Evolutionary conservation across 2,329 filamentous ascomycete genomes (phyloP), one percentile per base, ranked within the genome.

Genomic region (Cephalotrichum gorgonifer): DNA sequence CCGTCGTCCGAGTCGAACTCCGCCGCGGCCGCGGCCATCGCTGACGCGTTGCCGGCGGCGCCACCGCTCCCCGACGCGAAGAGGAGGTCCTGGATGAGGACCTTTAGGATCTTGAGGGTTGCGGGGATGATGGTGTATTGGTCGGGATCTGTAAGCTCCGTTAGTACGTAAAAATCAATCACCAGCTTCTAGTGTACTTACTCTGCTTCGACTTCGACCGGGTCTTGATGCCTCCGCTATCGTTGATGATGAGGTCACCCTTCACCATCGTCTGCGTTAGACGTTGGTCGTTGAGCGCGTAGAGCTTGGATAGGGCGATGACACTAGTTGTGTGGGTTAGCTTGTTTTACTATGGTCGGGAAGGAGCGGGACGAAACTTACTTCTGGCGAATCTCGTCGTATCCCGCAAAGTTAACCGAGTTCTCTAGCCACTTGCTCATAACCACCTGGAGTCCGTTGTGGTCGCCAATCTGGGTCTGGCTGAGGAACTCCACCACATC

Each of bases 321-420:
- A 96, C 88, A 60, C 86, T 91, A n/a, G 57, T 6, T 31, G 17
- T 15, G 33, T 20, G 14, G 11, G 39, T 51, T 48, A 52, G 48
- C 26, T 43, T 26, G 55, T 72, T 59, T 71, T 15, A 45, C 30
- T 17, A 28, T 8, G 23, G 6, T 35, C 17, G 26, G 23, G 1
- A n/a, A 17, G 27, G 17, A 22, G 26, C 2, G 7, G 22, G 3
- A 15, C 28, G n/a, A 72, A 82, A 65, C n/a, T n/a, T 72, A 90
- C 86, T 97, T 98, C 65, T 96, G 88, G 57, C 90, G 81, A 57
- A 97, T 97, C 65, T 96, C 91, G 58, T 97, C 90, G 58, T 96
- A 98, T 12, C 93, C 93, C n/a, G 89, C 89, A 67, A 98, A 98
- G 65, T 86, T 95, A 65, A 95, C 79, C 4, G 89, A 95, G 66